These are phyloP conservation scores for Endogone sp. DNA, from an alignment of 192 early-diverging fungal species.

Conservation along the genomic window DNA sequence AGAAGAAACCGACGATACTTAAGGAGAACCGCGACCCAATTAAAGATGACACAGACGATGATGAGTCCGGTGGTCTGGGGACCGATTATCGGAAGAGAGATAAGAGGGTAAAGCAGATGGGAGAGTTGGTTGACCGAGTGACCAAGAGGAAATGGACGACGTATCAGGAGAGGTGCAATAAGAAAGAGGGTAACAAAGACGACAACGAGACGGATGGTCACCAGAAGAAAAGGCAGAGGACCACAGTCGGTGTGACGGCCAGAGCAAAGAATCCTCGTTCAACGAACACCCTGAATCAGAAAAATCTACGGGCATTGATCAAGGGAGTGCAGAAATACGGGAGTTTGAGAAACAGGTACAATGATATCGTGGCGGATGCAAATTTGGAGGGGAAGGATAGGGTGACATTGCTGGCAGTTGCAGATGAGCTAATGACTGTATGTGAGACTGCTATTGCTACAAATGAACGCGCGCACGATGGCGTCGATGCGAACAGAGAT, in stretches of 20 bases:
- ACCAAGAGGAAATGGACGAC: slow-evolving; percentile 18
- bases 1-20: no score
- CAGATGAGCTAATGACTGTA: slow-evolving; percentile 38
- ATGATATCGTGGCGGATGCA: slow-evolving; percentile 77
- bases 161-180: slow-evolving; percentile 17
- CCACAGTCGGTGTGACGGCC: background rate
- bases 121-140: slow-evolving; percentile 40
- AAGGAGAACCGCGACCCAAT: no score
- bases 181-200: slow-evolving; percentile 9
- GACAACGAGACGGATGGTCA: slow-evolving; percentile 15
- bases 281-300: slow-evolving; percentile 54
- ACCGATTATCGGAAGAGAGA: no score
- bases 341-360: slow-evolving; percentile 70
- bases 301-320: slow-evolving; percentile 80
- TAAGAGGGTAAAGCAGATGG: slow-evolving; percentile 56
- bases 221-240: background rate
- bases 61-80: no score
- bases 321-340: slow-evolving; percentile 83
- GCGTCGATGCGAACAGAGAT: slow-evolving; percentile 28
- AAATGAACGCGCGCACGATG: slow-evolving; percentile 23
- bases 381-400: slow-evolving; percentile 68
- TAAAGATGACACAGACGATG: no score
- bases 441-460: slow-evolving; percentile 22
- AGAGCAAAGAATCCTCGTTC: slow-evolving; percentile 8
- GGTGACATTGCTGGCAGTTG: slow-evolving; percentile 30